A percentile compares a stretch with the other conserved stretches of the same genome.
These are phyloP conservation scores for Salix purpurea DNA, from an alignment of 345 rosid species.

Conservation along the genomic window DNA sequence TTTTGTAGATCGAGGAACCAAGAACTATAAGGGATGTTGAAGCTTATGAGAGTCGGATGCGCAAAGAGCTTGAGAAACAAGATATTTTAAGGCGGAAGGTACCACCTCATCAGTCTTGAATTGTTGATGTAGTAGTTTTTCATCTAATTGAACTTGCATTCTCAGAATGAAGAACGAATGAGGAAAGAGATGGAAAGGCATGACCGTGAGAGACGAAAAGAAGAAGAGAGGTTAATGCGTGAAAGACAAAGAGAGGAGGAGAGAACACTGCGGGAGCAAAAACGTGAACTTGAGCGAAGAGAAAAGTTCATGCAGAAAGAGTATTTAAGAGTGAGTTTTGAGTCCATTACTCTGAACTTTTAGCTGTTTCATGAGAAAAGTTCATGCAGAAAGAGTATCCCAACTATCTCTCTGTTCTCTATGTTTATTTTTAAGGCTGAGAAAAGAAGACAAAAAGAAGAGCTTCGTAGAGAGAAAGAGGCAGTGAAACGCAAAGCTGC, in stretches of 20 bases:
- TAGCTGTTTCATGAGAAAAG: too few relatives aligned
- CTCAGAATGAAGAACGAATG: conserved; percentile 78
- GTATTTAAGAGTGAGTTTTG: conserved; percentile 47
- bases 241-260: conserved; percentile 95
- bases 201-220: conserved; percentile 94
- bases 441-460: conserved; percentile 81
- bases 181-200: conserved; percentile 85
- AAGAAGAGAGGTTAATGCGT: conserved; percentile 92
- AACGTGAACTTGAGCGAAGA: conserved; percentile 86
- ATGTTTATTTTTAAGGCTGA: conserved; percentile 61
- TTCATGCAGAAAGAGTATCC: background rate
- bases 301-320: conserved; percentile 90
- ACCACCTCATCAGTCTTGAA: conserved; percentile 10
- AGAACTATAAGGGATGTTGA: conserved; percentile 68
- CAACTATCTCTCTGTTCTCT: conserved; percentile 10
- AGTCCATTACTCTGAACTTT: background rate
- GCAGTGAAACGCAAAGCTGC: conserved; percentile 83
- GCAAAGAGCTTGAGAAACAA: conserved; percentile 76
- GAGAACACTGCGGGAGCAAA: conserved; percentile 77
- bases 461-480: conserved; percentile 81
- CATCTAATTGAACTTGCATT: conserved; percentile 19
- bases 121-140: conserved; percentile 2
- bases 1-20: conserved; percentile 62
- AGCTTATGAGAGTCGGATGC: conserved; percentile 52
- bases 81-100: conserved; percentile 75